Percentiles rank a stretch among this genome's conserved stretches.
Conservation (phyloP, 2,329 filamentous ascomycete species). For the Trichoderma afroharzianum region DNA sequence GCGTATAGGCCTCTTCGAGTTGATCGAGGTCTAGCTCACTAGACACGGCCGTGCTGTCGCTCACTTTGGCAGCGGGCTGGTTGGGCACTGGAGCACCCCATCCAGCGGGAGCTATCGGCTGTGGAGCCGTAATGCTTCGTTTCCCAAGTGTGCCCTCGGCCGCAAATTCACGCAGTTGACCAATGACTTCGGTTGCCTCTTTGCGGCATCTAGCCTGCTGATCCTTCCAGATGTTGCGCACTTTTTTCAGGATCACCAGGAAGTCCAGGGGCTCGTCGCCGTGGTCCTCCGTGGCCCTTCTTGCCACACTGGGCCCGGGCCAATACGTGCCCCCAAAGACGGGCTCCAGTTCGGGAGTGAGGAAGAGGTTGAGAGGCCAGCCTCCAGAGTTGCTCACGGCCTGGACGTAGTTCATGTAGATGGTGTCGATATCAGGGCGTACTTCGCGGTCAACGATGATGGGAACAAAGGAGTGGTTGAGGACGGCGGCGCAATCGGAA, state of each 20-base stretch:
- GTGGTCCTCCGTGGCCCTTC: slow-evolving; percentile 34
- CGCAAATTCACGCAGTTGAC: slow-evolving; percentile 80
- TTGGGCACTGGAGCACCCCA: slow-evolving; percentile 31
- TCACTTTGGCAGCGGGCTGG: slow-evolving; percentile 22
- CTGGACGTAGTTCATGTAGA: slow-evolving; percentile 98
- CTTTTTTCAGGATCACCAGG: slow-evolving; percentile 75
- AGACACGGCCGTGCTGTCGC: slow-evolving; percentile 36
- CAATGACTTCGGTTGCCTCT: slow-evolving; percentile 77
- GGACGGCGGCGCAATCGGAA: slow-evolving; percentile 69
- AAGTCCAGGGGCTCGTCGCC: slow-evolving; percentile 70
- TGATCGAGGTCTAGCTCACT: slow-evolving; percentile 84
- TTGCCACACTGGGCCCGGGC: slow-evolving; percentile 68
- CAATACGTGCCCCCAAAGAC: slow-evolving; percentile 97
- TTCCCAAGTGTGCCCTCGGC: slow-evolving; percentile 73
- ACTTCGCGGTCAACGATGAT: slow-evolving; percentile 93
- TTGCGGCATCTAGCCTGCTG: slow-evolving; percentile 79
- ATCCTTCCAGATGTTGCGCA: slow-evolving; percentile 71
- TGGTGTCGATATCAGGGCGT: slow-evolving; percentile 86
- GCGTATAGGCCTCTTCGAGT: slow-evolving; percentile 81
- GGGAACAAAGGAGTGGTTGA: slow-evolving; percentile 86
- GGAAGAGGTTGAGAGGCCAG: slow-evolving; percentile 95
- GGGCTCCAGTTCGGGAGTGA: slow-evolving; percentile 87
- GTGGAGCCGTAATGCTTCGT: slow-evolving; percentile 31
- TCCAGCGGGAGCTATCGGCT: slow-evolving; percentile 29
- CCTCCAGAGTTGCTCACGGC: slow-evolving; percentile 86